phyloP scores from a whole-genome alignment of 441 rosid species.

The Erysimum cheiri region DNA sequence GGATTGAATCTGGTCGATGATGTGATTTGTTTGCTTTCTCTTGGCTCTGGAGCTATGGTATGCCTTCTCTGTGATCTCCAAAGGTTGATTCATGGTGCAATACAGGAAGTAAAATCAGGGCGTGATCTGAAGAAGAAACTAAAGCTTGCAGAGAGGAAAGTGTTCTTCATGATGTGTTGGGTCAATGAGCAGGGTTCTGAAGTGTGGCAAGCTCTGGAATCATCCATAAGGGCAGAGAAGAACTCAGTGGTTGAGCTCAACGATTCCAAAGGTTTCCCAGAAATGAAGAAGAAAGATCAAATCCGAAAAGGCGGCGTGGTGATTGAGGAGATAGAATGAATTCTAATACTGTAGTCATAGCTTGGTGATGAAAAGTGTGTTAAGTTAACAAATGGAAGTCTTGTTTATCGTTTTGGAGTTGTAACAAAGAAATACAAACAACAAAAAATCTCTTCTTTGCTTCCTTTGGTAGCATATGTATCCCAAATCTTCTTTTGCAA shows the following conservation, averaged over 20 bases:
- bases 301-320: slow-evolving; percentile 39
- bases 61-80: slow-evolving; percentile 76
- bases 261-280: slow-evolving; percentile 32
- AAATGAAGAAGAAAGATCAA: slow-evolving; percentile 38
- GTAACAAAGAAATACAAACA: slow-evolving; percentile 27
- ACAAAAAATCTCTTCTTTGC: slow-evolving; percentile 29
- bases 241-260: slow-evolving; percentile 45
- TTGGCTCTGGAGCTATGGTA: slow-evolving; percentile 62
- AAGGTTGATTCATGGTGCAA: slow-evolving; percentile 66
- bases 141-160: slow-evolving; percentile 75
- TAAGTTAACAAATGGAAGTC: slow-evolving; percentile 13
- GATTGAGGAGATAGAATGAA: slow-evolving; percentile 45
- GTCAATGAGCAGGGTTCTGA: slow-evolving; percentile 74
- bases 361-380: slow-evolving; percentile 27
- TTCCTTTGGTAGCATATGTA: slow-evolving; percentile 11
- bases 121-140: slow-evolving; percentile 66
- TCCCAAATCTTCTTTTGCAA: neutral
- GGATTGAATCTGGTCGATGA: slow-evolving; percentile 70
- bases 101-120: slow-evolving; percentile 52
- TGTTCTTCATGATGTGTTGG: slow-evolving; percentile 89
- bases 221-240: slow-evolving; percentile 63
- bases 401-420: slow-evolving; percentile 22
- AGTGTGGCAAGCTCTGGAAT: slow-evolving; percentile 67
- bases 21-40: slow-evolving; percentile 56
- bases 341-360: slow-evolving; percentile 11